These are phyloP conservation scores for Trichoderma sp. DNA, from an alignment of 2,329 filamentous ascomycete species.

Conservation along the genomic window DNA sequence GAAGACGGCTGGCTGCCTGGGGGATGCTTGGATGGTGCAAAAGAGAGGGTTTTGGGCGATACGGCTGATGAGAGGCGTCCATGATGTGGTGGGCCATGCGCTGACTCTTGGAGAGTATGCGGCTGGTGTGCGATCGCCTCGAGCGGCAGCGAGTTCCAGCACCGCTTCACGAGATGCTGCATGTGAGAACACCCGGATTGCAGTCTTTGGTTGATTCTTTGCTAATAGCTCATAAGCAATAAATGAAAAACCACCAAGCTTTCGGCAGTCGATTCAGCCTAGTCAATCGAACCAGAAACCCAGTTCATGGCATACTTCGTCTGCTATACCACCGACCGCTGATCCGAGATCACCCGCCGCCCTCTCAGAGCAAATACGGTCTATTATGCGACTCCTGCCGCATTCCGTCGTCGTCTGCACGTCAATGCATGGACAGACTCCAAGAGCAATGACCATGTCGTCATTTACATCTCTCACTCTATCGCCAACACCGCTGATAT, in stretches of 20 bases:
- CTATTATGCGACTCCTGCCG: constrained; percentile 52
- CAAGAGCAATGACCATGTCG: constrained; percentile 57
- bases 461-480: constrained; percentile 56
- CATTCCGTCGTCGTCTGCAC: constrained; percentile 57
- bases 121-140: constrained; percentile 3
- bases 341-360: constrained; percentile 32
- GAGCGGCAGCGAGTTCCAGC: not conserved
- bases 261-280: not conserved
- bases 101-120: constrained; percentile 20
- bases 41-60: constrained; percentile 19
- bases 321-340: constrained; percentile 33
- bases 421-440: constrained; percentile 34
- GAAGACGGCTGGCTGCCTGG: not conserved
- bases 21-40: not conserved
- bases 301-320: constrained; percentile 29
- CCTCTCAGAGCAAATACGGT: constrained; percentile 48
- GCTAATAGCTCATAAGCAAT: not conserved
- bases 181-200: not conserved
- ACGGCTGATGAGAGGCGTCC: constrained; percentile 20
- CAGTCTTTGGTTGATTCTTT: not conserved
- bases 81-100: constrained; percentile 21
- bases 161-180: not conserved
- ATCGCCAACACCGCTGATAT: constrained; percentile 49
- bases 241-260: not conserved
- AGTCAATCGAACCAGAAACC: not conserved